Evolutionary conservation across 371 early-diverging fungal species (phyloP).

Genomic region (Enterocytospora artemiae): DNA sequence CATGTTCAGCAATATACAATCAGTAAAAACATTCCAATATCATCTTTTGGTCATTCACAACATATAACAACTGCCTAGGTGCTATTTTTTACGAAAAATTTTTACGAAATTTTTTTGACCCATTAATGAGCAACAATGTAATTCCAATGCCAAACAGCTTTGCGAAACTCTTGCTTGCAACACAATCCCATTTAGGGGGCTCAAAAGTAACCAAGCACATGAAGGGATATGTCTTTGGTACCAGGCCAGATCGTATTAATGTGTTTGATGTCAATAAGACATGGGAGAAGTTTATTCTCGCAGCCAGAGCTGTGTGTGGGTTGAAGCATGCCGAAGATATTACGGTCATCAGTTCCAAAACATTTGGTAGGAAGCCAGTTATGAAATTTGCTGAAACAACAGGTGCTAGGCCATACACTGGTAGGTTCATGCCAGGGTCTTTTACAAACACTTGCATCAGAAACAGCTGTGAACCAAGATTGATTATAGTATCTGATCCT

Average conservation of each 20-base stretch:
- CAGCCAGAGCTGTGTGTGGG: constrained; percentile 81
- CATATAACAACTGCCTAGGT: too few species aligned
- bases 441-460: constrained; percentile 98
- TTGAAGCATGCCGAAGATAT: constrained; percentile 86
- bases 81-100: too few species aligned
- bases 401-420: constrained; percentile 87
- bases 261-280: constrained; percentile 92
- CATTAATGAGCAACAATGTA: constrained; percentile 7
- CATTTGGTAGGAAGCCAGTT: constrained; percentile 92
- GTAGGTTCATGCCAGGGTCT: constrained; percentile 98
- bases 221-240: constrained; percentile 49
- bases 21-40: too few species aligned
- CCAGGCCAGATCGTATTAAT: constrained; percentile 51
- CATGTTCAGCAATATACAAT: too few species aligned
- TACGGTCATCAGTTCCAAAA: constrained; percentile 80
- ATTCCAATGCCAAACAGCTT: constrained; percentile 54
- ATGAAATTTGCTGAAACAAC: constrained; percentile 90
- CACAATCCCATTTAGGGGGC: constrained; percentile 57
- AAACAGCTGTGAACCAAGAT: constrained; percentile 87
- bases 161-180: constrained; percentile 47
- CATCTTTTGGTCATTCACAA: too few species aligned
- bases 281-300: constrained; percentile 96
- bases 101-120: too few species aligned
- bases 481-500: constrained; percentile 92
- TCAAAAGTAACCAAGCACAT: constrained; percentile 47